phyloP scores from a whole-genome alignment of 768 basidiomycete genomes.

The Leccinum subtestaceum region DNA sequence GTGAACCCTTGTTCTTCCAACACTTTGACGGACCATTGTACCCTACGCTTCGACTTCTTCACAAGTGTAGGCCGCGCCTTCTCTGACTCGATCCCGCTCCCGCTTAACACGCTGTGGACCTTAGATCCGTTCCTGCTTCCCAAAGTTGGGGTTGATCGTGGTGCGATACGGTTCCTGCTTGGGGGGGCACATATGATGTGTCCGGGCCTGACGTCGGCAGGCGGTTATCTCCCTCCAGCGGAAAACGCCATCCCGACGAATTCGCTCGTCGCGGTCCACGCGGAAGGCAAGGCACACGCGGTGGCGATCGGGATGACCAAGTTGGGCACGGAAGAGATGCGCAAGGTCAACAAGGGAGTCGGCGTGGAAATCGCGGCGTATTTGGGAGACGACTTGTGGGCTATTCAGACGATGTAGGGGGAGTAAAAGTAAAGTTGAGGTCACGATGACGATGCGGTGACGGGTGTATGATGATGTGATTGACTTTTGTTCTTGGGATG shows the following conservation, averaged over 20 bases:
- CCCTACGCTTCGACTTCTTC: conserved; percentile 85
- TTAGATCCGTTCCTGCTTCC: conserved; percentile 91
- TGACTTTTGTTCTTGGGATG: not conserved
- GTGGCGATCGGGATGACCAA: conserved; percentile 84
- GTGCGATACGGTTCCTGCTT: conserved; percentile 95
- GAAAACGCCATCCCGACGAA: conserved; percentile 64
- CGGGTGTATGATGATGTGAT: not conserved
- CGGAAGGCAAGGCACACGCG: conserved; percentile 95
- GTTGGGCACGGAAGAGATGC: conserved; percentile 85
- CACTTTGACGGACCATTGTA: conserved; percentile 93
- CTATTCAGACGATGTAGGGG: conserved; percentile 52
- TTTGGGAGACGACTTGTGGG: conserved; percentile 90
- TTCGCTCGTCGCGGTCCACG: conserved; percentile 84
- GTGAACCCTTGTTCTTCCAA: conserved; percentile 91
- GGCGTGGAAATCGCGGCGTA: conserved; percentile 86
- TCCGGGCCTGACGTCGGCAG: conserved; percentile 91
- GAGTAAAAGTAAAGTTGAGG: not conserved
- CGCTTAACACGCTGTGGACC: not conserved
- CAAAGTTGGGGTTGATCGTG: conserved; percentile 87
- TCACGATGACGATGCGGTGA: not conserved
- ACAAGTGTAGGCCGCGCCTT: conserved; percentile 69
- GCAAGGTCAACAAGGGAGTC: conserved; percentile 82
- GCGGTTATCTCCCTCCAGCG: conserved; percentile 80
- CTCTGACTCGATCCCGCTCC: not conserved
- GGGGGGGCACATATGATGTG: conserved; percentile 96